Evolutionary conservation across 2,329 filamentous ascomycete species (phyloP), one percentile per base, ranked within the genome.

Genomic region (Alternaria novae-zelandiae): DNA sequence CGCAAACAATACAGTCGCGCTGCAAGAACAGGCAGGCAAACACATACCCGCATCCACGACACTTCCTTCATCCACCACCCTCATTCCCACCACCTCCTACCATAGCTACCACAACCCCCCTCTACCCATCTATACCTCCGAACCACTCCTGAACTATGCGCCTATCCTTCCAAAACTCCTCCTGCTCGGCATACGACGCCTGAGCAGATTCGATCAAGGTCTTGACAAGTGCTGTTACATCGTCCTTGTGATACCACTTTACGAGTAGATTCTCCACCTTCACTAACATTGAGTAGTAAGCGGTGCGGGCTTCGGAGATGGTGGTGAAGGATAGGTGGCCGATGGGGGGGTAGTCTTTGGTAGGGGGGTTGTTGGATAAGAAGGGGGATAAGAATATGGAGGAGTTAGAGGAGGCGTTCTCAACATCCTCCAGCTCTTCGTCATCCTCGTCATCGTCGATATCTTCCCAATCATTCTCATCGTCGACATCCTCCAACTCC

Each of bases 221-320:
- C 32, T 36, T 36, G 32, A n/a, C 15, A 10, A 36, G 15, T 36
- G 15, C 32, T 36, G 15, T n/a, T 36, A 36, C 32, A 36, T 36
- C 15, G 32, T 36, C 32, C 15, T 36, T 36, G 32, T 36, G 32
- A 36, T 36, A n/a, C 32, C 32, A 36, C 8, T 36, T 36, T n/a
- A 36, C 32, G 8, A 36, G 32, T 0, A 36, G 32, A 1, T 36
- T 36, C 2, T 36, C 32, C 1, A 36, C 32, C 1, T 36, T 0
- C 0, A 0, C 0, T 36, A 36, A n/a, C 2, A 0, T 36, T 5
- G 32, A 36, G 1, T 36, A 36, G 32, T 36, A 36, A 4, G 32
- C 32, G 32, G 32, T 36, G 32, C 32, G 15, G 15, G 32, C 32
- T 36, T 36, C 32, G 9, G 9, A 7, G 32, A 36, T 36, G 32